phyloP scores from a whole-genome alignment of 257 asterid species.

The Penstemon davidsonii region DNA sequence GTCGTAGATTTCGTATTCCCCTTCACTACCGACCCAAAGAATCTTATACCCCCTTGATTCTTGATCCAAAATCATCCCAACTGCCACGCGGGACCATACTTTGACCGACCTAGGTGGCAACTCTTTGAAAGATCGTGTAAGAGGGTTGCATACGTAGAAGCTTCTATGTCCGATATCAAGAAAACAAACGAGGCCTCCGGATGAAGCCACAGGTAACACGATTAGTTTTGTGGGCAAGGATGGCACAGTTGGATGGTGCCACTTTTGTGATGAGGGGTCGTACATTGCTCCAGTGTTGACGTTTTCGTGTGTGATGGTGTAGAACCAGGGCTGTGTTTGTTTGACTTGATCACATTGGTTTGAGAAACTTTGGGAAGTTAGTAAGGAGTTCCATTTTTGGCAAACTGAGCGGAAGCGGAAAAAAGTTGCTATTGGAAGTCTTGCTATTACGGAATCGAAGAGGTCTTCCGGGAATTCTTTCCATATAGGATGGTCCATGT shows the following conservation, averaged over 20 bases:
- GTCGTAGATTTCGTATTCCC: conserved; percentile 76
- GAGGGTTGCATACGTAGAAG: conserved; percentile 86
- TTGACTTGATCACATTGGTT: conserved; percentile 62
- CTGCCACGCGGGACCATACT: conserved; percentile 91
- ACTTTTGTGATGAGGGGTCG: conserved; percentile 65
- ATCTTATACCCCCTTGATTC: conserved; percentile 66
- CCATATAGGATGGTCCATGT: conserved; percentile 77
- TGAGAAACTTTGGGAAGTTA: conserved; percentile 76
- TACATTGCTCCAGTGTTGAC: conserved; percentile 83
- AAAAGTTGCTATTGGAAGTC: conserved; percentile 78
- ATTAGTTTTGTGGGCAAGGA: conserved; percentile 69
- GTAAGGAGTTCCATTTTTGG: conserved; percentile 77
- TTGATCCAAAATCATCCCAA: conserved; percentile 68
- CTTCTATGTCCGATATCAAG: conserved; percentile 78
- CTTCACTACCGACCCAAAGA: conserved; percentile 86
- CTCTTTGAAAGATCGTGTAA: conserved; percentile 78
- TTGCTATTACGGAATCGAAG: conserved; percentile 81
- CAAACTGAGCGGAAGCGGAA: conserved; percentile 83
- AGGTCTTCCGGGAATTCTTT: conserved; percentile 95
- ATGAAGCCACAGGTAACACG: conserved; percentile 89
- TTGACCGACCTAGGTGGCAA: conserved; percentile 76
- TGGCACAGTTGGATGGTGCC: conserved; percentile 90
- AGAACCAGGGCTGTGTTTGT: conserved; percentile 75
- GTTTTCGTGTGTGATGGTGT: conserved; percentile 81
- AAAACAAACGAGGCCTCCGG: conserved; percentile 95